Conservation (phyloP, 805 yeast genomes). For the Pichia ethanolica region DNA sequence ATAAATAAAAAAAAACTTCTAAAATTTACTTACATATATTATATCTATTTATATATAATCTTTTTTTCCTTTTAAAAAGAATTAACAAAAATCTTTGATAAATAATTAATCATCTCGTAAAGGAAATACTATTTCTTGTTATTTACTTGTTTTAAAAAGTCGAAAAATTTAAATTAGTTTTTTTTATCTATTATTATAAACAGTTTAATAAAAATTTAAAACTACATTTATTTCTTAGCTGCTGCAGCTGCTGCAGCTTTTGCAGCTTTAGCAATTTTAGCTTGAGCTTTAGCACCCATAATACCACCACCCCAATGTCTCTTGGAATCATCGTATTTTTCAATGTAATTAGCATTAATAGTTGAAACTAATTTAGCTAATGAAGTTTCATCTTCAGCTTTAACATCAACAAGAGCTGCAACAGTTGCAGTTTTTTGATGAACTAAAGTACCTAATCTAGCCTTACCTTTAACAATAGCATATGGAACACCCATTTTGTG, state of each 20-base stretch:
- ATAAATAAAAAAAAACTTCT: no score
- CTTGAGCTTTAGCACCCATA: slow-evolving; percentile 91
- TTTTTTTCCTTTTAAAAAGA: no score
- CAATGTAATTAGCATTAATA: slow-evolving; percentile 86
- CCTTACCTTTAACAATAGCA: slow-evolving; percentile 97
- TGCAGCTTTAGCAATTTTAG: slow-evolving; percentile 79
- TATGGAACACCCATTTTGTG: slow-evolving; percentile 99
- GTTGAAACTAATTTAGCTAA: slow-evolving; percentile 90
- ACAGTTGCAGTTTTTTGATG: slow-evolving; percentile 97
- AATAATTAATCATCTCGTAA: no score
- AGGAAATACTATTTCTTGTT: no score
- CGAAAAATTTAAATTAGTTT: no score
- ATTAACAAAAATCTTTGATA: no score
- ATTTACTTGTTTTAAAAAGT: no score
- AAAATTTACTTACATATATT: no score
- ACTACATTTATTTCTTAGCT: slow-evolving; percentile 5
- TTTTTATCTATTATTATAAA: not conserved
- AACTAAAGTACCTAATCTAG: slow-evolving; percentile 94
- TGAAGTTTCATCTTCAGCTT: slow-evolving; percentile 89
- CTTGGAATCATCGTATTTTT: slow-evolving; percentile 91
- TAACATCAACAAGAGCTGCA: slow-evolving; percentile 94
- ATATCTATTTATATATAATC: no score
- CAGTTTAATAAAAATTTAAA: not conserved
- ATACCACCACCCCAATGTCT: slow-evolving; percentile 99
- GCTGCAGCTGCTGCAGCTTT: slow-evolving; percentile 58